phyloP scores from a whole-genome alignment of 2,329 filamentous ascomycete species.

The Periconia sp. region DNA sequence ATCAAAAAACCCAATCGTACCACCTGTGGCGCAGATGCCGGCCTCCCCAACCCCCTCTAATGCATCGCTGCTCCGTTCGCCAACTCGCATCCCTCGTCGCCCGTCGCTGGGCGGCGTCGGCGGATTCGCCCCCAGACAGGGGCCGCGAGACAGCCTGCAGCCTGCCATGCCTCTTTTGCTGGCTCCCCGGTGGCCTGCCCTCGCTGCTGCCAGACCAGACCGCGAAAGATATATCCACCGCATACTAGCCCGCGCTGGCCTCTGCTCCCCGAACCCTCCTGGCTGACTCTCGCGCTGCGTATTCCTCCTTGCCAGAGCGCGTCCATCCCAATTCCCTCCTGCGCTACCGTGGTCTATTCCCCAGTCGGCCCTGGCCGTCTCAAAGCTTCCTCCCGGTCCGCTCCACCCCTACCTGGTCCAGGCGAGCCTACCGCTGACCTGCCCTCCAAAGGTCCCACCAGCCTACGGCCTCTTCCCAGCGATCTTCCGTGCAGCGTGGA shows the following conservation, averaged over 20 bases:
- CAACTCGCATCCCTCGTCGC: conserved; percentile 7
- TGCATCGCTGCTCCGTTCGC: conserved; percentile 4
- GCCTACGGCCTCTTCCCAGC: conserved; percentile 21
- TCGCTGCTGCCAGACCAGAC: conserved; percentile 2
- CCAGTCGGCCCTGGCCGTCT: conserved; percentile 9
- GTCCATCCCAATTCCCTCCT: conserved; percentile 1
- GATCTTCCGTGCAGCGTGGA: conserved; percentile 36
- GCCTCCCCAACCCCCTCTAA: conserved; percentile 6
- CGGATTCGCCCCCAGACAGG: conserved; percentile 19
- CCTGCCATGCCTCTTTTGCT: conserved; percentile 1
- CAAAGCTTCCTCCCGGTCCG: conserved; percentile 15
- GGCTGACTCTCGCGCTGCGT: background rate
- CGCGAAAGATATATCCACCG: conserved; percentile 12
- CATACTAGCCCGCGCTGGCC: conserved; percentile 7
- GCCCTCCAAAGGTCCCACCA: conserved; percentile 21
- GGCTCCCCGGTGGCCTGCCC: conserved; percentile 8
- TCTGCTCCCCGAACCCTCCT: conserved; percentile 9
- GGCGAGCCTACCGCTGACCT: conserved; percentile 14
- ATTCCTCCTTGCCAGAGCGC: too few species aligned
- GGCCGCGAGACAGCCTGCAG: conserved; percentile 18
- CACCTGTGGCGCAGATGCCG: conserved; percentile 7
- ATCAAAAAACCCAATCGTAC: conserved; percentile 6
- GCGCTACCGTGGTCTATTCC: background rate
- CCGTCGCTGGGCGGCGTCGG: conserved; percentile 8
- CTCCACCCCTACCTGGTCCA: conserved; percentile 14